Evolutionary conservation across 805 yeast species (phyloP).

Genomic region (Candida ipomoeae): DNA sequence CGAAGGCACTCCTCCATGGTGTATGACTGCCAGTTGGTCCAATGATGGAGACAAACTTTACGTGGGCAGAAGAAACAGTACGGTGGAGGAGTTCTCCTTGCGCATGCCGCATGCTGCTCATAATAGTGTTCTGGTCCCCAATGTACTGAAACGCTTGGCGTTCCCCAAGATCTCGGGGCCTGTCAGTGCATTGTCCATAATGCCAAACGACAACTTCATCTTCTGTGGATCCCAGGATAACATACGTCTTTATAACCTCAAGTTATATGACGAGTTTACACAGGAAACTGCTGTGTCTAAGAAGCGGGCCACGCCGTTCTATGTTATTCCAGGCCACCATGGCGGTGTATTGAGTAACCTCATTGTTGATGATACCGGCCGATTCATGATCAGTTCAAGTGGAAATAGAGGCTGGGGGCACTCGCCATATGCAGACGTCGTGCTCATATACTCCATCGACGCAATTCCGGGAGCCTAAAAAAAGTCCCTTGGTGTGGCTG

Average conservation of each 20-base stretch:
- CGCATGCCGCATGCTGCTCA: constrained; percentile 47
- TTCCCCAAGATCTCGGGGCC: constrained; percentile 91
- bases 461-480: constrained; percentile 23
- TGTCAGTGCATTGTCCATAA: constrained; percentile 70
- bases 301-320: constrained; percentile 62
- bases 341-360: constrained; percentile 83
- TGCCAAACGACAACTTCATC: constrained; percentile 77
- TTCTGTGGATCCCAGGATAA: constrained; percentile 90
- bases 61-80: constrained; percentile 86
- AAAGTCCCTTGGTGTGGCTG: background rate
- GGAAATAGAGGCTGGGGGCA: constrained; percentile 95
- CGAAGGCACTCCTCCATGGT: constrained; percentile 85
- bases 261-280: constrained; percentile 34
- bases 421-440: constrained; percentile 73
- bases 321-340: constrained; percentile 93
- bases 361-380: constrained; percentile 78
- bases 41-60: constrained; percentile 71
- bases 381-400: constrained; percentile 85
- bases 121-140: constrained; percentile 29
- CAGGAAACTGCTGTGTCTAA: constrained; percentile 28
- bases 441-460: constrained; percentile 75
- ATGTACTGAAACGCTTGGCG: constrained; percentile 54
- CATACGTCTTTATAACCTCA: constrained; percentile 77
- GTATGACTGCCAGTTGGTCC: constrained; percentile 87
- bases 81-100: constrained; percentile 71